Conservation (phyloP, 352 stramenopile genomes). For the Phytophthora palmivora region DNA sequence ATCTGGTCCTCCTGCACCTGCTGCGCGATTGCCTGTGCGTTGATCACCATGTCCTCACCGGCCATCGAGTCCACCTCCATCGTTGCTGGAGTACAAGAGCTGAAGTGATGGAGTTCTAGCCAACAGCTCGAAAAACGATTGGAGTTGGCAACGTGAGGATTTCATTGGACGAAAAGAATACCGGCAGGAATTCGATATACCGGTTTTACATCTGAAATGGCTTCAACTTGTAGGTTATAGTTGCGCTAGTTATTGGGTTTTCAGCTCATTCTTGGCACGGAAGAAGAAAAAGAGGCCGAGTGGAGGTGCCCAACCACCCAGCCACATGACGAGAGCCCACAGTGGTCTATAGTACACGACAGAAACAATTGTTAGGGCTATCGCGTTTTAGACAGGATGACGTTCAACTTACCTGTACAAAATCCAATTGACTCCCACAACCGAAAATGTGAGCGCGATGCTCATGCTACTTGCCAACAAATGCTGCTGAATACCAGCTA, state of each 20-base stretch:
- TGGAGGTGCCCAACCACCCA: constrained; percentile 39
- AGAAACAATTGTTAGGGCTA: background rate
- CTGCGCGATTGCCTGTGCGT: constrained; percentile 49
- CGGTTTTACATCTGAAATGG: constrained; percentile 1
- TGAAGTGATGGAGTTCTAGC: constrained; percentile 29
- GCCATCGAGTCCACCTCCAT: constrained; percentile 82
- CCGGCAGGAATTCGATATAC: constrained; percentile 12
- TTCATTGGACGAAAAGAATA: constrained; percentile 44
- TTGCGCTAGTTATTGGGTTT: constrained; percentile 43
- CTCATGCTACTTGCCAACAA: constrained; percentile 52
- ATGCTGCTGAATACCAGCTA: constrained; percentile 57
- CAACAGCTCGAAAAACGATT: constrained; percentile 51
- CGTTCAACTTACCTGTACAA: constrained; percentile 45
- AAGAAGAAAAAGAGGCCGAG: constrained; percentile 39
- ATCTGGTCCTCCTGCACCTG: constrained; percentile 63
- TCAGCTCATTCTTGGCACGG: constrained; percentile 32
- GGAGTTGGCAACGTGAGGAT: constrained; percentile 35
- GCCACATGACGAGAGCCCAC: constrained; percentile 48
- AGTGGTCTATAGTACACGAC: constrained; percentile 45
- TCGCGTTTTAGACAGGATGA: too few relatives aligned
- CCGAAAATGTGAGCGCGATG: constrained; percentile 53
- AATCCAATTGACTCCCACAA: constrained; percentile 60
- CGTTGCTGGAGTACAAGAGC: constrained; percentile 24
- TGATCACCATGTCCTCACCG: constrained; percentile 72
- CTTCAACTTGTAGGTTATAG: background rate